phyloP scores from a whole-genome alignment of 768 basidiomycete genomes.

The Naganishia friedmannii region DNA sequence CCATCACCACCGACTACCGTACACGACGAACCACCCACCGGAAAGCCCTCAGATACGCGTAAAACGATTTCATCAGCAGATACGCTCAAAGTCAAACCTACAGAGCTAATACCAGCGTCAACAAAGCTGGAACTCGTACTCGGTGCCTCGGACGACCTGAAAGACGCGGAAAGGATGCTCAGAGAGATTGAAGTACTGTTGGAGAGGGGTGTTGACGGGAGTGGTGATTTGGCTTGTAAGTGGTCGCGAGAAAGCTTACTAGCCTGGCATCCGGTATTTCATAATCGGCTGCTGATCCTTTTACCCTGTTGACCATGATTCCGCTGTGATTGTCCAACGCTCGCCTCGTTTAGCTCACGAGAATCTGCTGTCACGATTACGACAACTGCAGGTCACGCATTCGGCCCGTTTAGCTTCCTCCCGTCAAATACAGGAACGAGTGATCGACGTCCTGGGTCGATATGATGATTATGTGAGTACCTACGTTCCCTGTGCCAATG shows the following conservation, averaged over 20 bases:
- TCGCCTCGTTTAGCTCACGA: constrained; percentile 12
- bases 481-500: background rate
- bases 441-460: constrained; percentile 13
- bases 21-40: background rate
- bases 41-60: background rate
- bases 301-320: no score
- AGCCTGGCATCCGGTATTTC: background rate
- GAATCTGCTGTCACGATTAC: background rate
- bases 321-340: no score
- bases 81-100: background rate
- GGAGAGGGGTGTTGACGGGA: constrained; percentile 22
- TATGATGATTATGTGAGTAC: constrained; percentile 32
- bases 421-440: constrained; percentile 14
- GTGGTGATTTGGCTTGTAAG: constrained; percentile 28
- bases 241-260: background rate
- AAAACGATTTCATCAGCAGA: background rate
- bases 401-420: constrained; percentile 5
- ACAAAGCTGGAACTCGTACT: constrained; percentile 31
- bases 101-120: constrained; percentile 22
- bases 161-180: constrained; percentile 10
- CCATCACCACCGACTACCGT: no score
- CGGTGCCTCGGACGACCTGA: constrained; percentile 23
- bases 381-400: background rate
- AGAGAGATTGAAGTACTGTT: constrained; percentile 28
- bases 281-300: background rate